These are phyloP conservation scores for Zoysia japonica DNA, from an alignment of 176 grass and related monocot species.

Conservation along the genomic window DNA sequence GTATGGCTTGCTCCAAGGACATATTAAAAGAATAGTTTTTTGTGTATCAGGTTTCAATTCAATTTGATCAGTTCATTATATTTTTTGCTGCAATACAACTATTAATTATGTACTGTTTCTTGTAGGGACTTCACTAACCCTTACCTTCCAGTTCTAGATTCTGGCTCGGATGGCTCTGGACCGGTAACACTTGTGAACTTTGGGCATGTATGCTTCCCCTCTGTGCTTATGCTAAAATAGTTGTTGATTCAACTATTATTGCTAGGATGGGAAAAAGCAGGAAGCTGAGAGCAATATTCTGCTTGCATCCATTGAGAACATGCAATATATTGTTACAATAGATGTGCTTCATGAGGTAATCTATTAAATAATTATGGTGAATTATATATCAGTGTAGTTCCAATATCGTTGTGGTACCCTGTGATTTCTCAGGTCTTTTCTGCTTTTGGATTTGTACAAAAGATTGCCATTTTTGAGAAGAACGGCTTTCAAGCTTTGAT, in stretches of 20 bases:
- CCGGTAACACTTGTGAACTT: constrained; percentile 51
- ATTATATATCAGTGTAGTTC: not conserved
- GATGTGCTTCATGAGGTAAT: constrained; percentile 95
- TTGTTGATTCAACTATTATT: constrained; percentile 27
- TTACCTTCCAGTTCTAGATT: constrained; percentile 84
- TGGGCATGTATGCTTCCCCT: constrained; percentile 24
- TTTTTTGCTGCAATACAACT: not conserved
- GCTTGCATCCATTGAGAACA: constrained; percentile 92
- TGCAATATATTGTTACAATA: constrained; percentile 97
- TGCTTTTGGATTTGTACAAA: constrained; percentile 93
- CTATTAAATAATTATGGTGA: constrained; percentile 17
- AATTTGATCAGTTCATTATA: constrained; percentile 2
- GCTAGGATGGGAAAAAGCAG: constrained; percentile 70
- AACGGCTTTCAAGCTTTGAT: constrained; percentile 88
- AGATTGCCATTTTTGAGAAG: constrained; percentile 97
- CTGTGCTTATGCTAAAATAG: constrained; percentile 29
- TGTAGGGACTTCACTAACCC: constrained; percentile 96
- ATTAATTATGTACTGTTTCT: constrained; percentile 24
- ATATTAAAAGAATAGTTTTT: not conserved
- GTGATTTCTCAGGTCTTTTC: constrained; percentile 76
- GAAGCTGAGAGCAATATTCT: constrained; percentile 93
- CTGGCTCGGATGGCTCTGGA: constrained; percentile 75
- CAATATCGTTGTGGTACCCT: constrained; percentile 18
- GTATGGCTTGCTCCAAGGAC: constrained; percentile 45
- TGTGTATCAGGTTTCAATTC: not conserved